Base-by-base conservation (phyloP, 768 basidiomycete species). In the Multifurca ochricompacta region DNA sequence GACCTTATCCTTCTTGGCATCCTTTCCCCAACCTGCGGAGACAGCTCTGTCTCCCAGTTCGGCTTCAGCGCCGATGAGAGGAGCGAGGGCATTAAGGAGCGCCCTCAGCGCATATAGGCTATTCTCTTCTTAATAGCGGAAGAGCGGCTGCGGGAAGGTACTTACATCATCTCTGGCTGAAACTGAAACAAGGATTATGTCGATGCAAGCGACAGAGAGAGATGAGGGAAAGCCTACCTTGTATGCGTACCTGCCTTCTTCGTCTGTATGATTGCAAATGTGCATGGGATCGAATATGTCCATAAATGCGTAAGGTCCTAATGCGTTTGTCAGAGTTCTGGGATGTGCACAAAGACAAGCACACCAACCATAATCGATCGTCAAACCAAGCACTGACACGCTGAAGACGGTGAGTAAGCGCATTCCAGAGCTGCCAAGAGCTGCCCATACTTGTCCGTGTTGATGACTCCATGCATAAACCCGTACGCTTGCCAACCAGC, bases 391-490 rank as follows among this genome's bases (percentile, higher is more conserved):
- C 16, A 90, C 72, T 3, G 86, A 88, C 19, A 88, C 79, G 51
- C 86, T 88, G 59, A 23, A 14, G 32, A 40, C 30, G 6, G 32
- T 48, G 14, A 50, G 34, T 27, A 39, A 11, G 51, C 66, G 30
- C 66, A 39, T 46, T 9, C 19, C 16, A n/a, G 32, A 6, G 1
- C 25, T 43, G 13, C 21, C 16, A 25, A 13, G 28, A 36, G 28
- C 51, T 25, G 23, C n/a, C 64, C 77, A 54, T 60, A 87, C 87
- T 95, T 96, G 72, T 97, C 95, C 2, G 94, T 95, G 65, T 98
- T 98, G 62, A 99, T 91, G 34, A 99, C 95, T 0, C 91, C 92
- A 64, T 93, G 90, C 91, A 92, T 91, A 66, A 89, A 93, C 1
- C 91, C 91, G 67, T 87, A 88, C 6, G 81, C 91, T 69, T 98